phyloP scores from a whole-genome alignment of 192 early-diverging fungal genomes.

The Mortierella alpina region DNA sequence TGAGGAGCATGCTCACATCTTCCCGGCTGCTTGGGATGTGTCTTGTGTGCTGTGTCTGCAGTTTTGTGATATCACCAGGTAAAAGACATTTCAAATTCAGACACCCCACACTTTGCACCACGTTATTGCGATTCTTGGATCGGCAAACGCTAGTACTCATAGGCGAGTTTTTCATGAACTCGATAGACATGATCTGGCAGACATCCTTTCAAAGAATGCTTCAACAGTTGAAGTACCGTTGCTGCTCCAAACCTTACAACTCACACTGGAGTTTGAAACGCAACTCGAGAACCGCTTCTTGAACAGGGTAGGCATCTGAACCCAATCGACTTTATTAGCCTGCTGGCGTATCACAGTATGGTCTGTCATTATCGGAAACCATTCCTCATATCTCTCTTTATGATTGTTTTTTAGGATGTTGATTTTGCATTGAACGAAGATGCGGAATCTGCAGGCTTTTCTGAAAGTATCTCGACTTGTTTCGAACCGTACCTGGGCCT shows the following conservation, averaged over 20 bases:
- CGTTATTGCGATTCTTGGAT: not conserved
- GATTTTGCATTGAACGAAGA: slow-evolving; percentile 34
- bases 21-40: slow-evolving; percentile 84
- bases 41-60: slow-evolving; percentile 73
- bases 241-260: slow-evolving; percentile 79
- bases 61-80: slow-evolving; percentile 91
- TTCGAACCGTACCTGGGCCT: slow-evolving; percentile 91
- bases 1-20: slow-evolving; percentile 87
- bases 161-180: not conserved
- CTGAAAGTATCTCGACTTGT: slow-evolving; percentile 78
- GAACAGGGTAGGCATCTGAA: slow-evolving; percentile 50
- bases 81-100: slow-evolving; percentile 35
- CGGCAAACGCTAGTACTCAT: not conserved
- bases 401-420: slow-evolving; percentile 27
- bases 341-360: not conserved
- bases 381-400: not conserved
- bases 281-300: slow-evolving; percentile 83
- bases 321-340: not conserved
- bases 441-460: slow-evolving; percentile 63
- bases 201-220: slow-evolving; percentile 68
- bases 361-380: no score
- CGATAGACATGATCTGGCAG: slow-evolving; percentile 71
- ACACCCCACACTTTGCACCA: not conserved
- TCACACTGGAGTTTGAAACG: slow-evolving; percentile 91
- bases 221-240: slow-evolving; percentile 73